phyloP scores from a whole-genome alignment of 2,329 filamentous ascomycete genomes.

The Fusarium floridanum region DNA sequence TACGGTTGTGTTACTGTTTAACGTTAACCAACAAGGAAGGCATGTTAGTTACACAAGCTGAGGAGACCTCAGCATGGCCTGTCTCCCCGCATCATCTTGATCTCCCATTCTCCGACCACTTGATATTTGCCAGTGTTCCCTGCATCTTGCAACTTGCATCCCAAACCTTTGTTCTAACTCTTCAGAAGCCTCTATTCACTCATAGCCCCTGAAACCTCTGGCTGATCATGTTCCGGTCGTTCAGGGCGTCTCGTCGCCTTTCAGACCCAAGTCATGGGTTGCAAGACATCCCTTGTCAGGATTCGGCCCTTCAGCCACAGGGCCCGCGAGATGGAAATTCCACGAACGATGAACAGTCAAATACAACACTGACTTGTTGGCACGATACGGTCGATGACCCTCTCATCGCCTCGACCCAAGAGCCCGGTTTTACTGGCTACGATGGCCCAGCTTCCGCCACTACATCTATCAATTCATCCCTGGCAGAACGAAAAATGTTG shows the following conservation, averaged over 20 bases:
- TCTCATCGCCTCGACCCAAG: neutral
- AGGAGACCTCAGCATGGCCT: too few relatives aligned
- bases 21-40: too few relatives aligned
- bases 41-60: too few relatives aligned
- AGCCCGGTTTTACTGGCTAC: neutral
- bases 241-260: neutral
- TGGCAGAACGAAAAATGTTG: rapidly evolving
- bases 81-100: too few relatives aligned
- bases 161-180: neutral
- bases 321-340: too few relatives aligned
- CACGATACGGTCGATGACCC: neutral
- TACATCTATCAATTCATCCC: neutral
- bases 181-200: neutral
- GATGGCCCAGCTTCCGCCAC: neutral
- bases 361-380: too few relatives aligned
- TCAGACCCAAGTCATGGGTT: neutral
- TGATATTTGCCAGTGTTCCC: too few relatives aligned
- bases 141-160: neutral
- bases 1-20: too few relatives aligned
- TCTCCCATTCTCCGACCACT: neutral
- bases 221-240: neutral
- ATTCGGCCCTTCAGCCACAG: too few relatives aligned
- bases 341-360: too few relatives aligned
- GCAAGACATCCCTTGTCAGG: neutral
- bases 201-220: neutral